Evolutionary conservation across 345 rosid species (phyloP), one percentile per base, ranked within the genome.

Genomic region (Kandelia obovata): DNA sequence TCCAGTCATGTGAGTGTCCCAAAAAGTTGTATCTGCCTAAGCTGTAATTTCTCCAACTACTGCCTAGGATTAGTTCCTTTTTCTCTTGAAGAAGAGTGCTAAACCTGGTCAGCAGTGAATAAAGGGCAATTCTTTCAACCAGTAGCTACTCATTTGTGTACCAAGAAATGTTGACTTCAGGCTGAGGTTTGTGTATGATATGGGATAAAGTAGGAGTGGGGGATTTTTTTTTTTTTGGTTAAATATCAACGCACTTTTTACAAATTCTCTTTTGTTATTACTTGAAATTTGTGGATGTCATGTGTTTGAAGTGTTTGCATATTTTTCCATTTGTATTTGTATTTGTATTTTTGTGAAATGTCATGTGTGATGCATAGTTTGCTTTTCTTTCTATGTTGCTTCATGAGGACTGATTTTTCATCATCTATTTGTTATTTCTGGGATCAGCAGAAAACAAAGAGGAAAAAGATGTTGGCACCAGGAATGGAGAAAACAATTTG

Each of bases 381-480:
- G 20, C 31, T 56, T 58, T 77, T n/a, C 55, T 56, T 25, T 21
- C 56, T 3, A 20, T 32, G 35, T 39, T 27, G 39, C 10, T 63
- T 26, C 30, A 49, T 56, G 27, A 27, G 20, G 21, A 23, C 51
- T 66, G 60, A 56, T 58, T n/a, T 53, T 53, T 5, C 17, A 3
- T 25, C 30, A 58, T 64, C 66, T 5, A 64, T 57, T 43, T 61
- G 37, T 47, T 46, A 23, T 62, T 4, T 34, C 26, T 71, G 88
- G 91, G 94, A 83, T 66, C 83, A 85, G 72, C 87, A 77, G 75
- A 80, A 88, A 79, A 57, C 79, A 0, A 87, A 77, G 85, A 81
- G 82, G 81, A 88, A 86, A 73, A 90, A 83, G 84, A 81, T 84
- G 74, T 28, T 74, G 78, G 67, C 71, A 47, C 72, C 79, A 34